Base-by-base conservation (phyloP, 805 yeast species). In the Ogataea ramenticola region DNA sequence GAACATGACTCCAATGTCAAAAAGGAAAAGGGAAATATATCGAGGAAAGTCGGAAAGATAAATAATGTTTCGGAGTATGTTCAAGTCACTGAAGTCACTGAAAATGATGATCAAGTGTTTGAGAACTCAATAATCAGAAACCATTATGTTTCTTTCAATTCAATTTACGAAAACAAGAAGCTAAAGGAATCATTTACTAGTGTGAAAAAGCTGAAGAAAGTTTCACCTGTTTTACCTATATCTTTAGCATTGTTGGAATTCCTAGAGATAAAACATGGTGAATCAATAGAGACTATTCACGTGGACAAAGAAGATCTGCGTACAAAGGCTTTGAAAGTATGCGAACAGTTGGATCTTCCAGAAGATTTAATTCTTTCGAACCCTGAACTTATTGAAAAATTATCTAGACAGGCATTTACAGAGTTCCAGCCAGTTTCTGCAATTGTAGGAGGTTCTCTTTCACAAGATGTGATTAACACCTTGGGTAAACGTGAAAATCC, bases 401-500 rank as follows among this genome's bases (percentile, higher is more conserved):
- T 82, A 38, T 49, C 72, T 1, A 60, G 56, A 19, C 87, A 83
- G 55, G 72, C 71, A 8, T 67, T 55, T 49, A 62, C 87, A 2
- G 95, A 89, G 56, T 77, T 85, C 51, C 74, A 88, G 11, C 96
- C 97, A 1, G 81, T 82, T 0, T 79, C 93, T 4, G 95, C 98
- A 0, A 76, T 93, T 2, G 52, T 91, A 7, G 99, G 98, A 6
- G 99, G 98, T 1, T 74, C 87, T 1, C 63, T 91, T 21, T 85
- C 95, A 2, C 99, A 93, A 63, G 96, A 90, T 59, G 82, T 88
- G 14, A 84, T 93, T 39, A 93, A 93, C 64, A 79, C 74, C 43
- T 62, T 91, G 42, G 83, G 93, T 36, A 76, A 77, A 51, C 78
- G 81, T 51, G 89, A 86, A 53, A 71, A 80, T 36, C 96, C 97